phyloP scores from a whole-genome alignment of 176 grass and related monocot species.

The Eragrostis nindensis region DNA sequence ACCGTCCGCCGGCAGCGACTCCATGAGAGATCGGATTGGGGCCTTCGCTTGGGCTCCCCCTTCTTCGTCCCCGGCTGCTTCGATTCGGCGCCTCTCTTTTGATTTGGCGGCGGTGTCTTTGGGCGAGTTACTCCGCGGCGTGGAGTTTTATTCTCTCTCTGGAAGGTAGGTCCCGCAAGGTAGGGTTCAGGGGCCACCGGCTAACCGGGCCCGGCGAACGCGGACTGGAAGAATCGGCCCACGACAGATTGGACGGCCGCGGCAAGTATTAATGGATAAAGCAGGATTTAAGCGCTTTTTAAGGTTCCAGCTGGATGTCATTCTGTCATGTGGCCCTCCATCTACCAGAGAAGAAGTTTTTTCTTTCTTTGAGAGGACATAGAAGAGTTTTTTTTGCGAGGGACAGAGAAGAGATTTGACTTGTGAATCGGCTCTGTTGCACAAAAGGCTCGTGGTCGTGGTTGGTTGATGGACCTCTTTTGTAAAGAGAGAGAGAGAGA shows the following conservation, averaged over 20 bases:
- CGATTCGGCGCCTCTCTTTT: neutral
- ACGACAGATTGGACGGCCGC: neutral
- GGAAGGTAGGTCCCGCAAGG: conserved; percentile 17
- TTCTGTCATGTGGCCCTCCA: too few species aligned
- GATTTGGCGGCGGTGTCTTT: conserved; percentile 26
- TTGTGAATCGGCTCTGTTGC: too few species aligned
- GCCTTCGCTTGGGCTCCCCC: conserved; percentile 4
- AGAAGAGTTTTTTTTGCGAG: too few species aligned
- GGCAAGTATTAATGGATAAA: neutral
- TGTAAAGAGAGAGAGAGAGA: too few species aligned
- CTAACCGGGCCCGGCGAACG: neutral
- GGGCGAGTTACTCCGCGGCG: neutral
- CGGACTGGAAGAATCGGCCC: conserved; percentile 30
- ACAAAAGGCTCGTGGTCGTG: too few species aligned
- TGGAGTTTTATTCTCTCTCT: neutral
- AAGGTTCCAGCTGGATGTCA: too few species aligned
- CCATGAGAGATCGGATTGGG: conserved; percentile 46
- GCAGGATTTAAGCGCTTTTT: neutral
- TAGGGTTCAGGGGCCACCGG: conserved; percentile 46
- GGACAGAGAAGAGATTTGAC: too few species aligned
- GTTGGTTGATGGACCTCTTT: too few species aligned
- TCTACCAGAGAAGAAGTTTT: too few species aligned
- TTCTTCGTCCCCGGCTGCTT: neutral
- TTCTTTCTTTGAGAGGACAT: too few species aligned
- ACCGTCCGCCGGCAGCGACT: conserved; percentile 32